phyloP scores from a whole-genome alignment of 305 asterid species.

The Lippia alba region DNA sequence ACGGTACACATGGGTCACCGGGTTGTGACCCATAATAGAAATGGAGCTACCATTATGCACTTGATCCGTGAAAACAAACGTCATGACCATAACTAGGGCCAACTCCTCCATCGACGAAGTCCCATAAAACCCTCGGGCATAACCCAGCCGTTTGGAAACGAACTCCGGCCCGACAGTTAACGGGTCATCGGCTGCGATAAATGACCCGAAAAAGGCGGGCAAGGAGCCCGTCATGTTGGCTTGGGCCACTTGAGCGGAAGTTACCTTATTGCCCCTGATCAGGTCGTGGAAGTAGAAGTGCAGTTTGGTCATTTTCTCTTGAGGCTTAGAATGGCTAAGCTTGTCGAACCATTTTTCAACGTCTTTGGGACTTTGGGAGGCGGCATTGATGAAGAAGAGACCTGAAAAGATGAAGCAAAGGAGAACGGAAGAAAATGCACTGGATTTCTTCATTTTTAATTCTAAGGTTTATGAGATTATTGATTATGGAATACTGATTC shows the following conservation, averaged over 20 bases:
- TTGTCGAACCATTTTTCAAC: conserved; percentile 26
- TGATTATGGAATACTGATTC: neutral
- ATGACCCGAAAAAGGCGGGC: conserved; percentile 12
- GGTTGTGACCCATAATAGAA: conserved; percentile 32
- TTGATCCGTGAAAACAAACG: conserved; percentile 28
- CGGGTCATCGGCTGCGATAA: conserved; percentile 22
- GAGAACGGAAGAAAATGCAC: conserved; percentile 11
- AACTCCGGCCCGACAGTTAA: conserved; percentile 24
- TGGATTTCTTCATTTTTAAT: conserved; percentile 19
- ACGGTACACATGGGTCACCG: neutral
- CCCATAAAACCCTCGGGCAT: conserved; percentile 20
- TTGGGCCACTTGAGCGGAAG: conserved; percentile 21
- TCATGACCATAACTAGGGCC: conserved; percentile 17
- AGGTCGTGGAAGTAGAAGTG: conserved; percentile 36
- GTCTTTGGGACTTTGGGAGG: neutral
- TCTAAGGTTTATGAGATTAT: neutral
- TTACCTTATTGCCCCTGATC: neutral
- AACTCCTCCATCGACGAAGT: conserved; percentile 19
- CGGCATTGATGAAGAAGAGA: neutral
- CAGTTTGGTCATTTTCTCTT: conserved; percentile 24
- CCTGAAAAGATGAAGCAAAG: conserved; percentile 2
- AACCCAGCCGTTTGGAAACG: conserved; percentile 25
- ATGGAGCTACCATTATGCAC: conserved; percentile 29
- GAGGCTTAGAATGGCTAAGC: neutral
- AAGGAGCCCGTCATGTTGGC: conserved; percentile 11